Evolutionary conservation across 2,329 filamentous ascomycete genomes (phyloP), one percentile per base, ranked within the genome.

Genomic region (Alternaria angustiovoidea): DNA sequence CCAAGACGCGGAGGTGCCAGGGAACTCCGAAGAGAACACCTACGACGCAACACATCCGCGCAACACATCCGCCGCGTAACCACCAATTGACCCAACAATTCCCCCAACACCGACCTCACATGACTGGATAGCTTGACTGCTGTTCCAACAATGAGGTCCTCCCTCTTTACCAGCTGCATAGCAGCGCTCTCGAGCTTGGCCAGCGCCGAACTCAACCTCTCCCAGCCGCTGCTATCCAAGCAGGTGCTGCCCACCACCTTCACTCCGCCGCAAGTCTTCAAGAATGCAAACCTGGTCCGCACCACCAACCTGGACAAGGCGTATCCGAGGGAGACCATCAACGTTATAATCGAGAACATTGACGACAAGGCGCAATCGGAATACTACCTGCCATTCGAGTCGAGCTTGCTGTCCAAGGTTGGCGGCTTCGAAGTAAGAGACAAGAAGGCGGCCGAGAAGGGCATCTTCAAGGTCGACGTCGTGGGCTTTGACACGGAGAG

Each of bases 231-330:
- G 69, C 84, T 76, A 47, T 84, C 80, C 39, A 81, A 76, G 67
- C 80, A 81, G 70, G 80, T 85, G 72, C 79, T 84, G 38, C 75
- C 81, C 26, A 75, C 75, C 66, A 78, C 76, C 63, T 97, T 97
- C 83, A 90, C 87, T 79, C 93, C 94, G 54, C 91, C 94, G 14
- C 91, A 93, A 77, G 91, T 94, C 68, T 99, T 97, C 84, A 93
- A 94, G 82, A 97, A 99, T 81, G 86, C 86, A 80, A 98, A 99
- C 78, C 81, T 98, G 30, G 91, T 98, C 52, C 91, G 95, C 73
- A 89, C 91, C 66, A 90, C 96, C 75, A 97, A 96, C 68, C 81
- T 97, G 59, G 94, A 98, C 81, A 98, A 97, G 85, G 91, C 89
- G 69, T 98, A 95, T 74, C 89, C 89, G 56, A 90, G 93, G 76